Conservation (phyloP, 257 asterid genomes). For the Primulina eburnea region DNA sequence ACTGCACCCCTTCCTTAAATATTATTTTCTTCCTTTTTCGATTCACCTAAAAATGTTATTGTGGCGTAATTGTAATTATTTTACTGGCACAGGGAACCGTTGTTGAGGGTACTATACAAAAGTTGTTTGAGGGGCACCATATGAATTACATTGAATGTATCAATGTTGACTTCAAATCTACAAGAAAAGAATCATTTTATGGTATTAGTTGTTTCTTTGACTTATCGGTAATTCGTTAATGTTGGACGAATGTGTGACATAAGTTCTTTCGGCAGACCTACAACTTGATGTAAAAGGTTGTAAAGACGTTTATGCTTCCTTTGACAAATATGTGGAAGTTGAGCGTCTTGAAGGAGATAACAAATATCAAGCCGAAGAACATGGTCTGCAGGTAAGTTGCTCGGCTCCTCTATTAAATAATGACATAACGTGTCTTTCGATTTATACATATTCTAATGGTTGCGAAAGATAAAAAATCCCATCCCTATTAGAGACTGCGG, state of each 20-base stretch:
- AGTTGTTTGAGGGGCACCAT: slow-evolving; percentile 88
- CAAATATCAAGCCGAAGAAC: slow-evolving; percentile 82
- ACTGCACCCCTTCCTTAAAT: slow-evolving; percentile 10
- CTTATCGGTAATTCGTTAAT: slow-evolving; percentile 13
- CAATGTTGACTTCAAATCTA: slow-evolving; percentile 83
- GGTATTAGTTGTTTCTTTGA: slow-evolving; percentile 43
- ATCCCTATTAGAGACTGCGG: background rate
- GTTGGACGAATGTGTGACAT: slow-evolving; percentile 20
- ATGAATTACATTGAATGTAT: slow-evolving; percentile 85
- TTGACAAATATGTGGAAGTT: slow-evolving; percentile 85
- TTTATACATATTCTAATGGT: slow-evolving; percentile 11
- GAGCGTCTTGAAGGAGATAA: slow-evolving; percentile 90
- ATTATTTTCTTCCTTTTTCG: slow-evolving; percentile 2
- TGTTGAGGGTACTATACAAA: slow-evolving; percentile 92
- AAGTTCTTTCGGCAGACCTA: slow-evolving; percentile 53
- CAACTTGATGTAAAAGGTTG: slow-evolving; percentile 94
- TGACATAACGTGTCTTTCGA: slow-evolving; percentile 7
- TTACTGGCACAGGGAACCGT: slow-evolving; percentile 73
- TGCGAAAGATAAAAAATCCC: background rate
- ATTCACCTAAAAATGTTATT: slow-evolving; percentile 13
- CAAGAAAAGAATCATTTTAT: slow-evolving; percentile 84
- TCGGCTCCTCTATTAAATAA: slow-evolving; percentile 20
- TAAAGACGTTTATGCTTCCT: slow-evolving; percentile 76
- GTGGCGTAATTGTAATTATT: slow-evolving; percentile 24
- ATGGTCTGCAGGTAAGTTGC: slow-evolving; percentile 73